Evolutionary conservation across 352 stramenopile genomes (phyloP), one percentile per base, ranked within the genome.

Genomic region (Plasmopara muralis): DNA sequence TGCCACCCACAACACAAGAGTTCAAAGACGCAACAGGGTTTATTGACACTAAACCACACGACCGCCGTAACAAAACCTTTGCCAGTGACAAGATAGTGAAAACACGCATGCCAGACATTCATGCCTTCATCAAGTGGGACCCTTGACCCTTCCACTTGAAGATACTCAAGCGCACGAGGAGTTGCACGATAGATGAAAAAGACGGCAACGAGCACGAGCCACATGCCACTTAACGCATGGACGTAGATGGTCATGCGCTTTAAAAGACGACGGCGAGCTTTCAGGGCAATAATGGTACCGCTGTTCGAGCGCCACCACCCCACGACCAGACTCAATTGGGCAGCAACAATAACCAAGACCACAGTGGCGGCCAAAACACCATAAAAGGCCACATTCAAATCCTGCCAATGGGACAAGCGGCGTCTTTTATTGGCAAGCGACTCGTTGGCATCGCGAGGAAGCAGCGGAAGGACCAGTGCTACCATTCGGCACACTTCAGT

Each of bases 241-340:
- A 87, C 78, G 53, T 85, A 87, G 16, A 81, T 67, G 3, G 72
- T 67, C 75, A 87, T 87, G 49, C 76, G 78, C 55, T 82, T 85
- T 75, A 89, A 85, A 48, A 87, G 77, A 9, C 74, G 75, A 9
- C 76, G 70, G 5, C 78, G 63, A 13, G 76, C 78, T 48, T 84
- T 84, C 9, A 87, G 64, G 9, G 76, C 78, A 43, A 87, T 83
- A 28, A 87, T 74, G 7, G 76, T 87, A 30, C 78, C 78, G 54
- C 75, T 85, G 47, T 83, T 89, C n/a, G 78, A 85, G 40, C 78
- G 64, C 75, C 76, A 89, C 75, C 75, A 89, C 15, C 75, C 74
- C 15, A 89, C 51, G 1, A 81, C 64, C n/a, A 89, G 70, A 29
- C 77, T 77, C 13, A 72, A 41, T 37, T 86, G 75, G 2, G 74